Evolutionary conservation across 306 rosid species (phyloP).

Genomic region (Carpinus viminea): DNA sequence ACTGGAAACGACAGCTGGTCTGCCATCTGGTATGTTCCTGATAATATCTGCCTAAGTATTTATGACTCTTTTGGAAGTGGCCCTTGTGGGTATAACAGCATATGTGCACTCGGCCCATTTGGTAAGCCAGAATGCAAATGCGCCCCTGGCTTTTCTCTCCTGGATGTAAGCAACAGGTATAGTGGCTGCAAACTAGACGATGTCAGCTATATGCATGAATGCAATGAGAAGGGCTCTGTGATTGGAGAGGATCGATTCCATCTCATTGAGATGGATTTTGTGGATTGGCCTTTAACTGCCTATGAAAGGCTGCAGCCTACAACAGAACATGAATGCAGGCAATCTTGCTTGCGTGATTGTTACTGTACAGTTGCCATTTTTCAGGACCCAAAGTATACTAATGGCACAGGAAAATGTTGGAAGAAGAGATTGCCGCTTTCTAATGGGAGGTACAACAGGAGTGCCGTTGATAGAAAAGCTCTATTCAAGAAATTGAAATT

Average conservation of each 20-base stretch:
- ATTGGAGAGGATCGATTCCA: background rate
- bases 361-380: background rate
- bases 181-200: slow-evolving; percentile 1
- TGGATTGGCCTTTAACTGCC: background rate
- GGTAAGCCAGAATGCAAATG: background rate
- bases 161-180: background rate
- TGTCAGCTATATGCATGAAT: slow-evolving; percentile 4
- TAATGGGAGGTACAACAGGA: background rate
- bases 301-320: background rate
- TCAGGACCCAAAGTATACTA: background rate
- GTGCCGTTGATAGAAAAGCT: background rate
- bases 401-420: background rate
- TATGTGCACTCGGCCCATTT: background rate
- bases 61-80: background rate
- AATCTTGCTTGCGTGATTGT: slow-evolving; percentile 6
- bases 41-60: background rate
- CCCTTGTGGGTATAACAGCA: slow-evolving; percentile 11
- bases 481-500: background rate
- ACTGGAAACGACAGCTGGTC: background rate
- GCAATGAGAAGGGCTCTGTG: background rate
- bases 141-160: background rate
- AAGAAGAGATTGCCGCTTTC: slow-evolving; percentile 7
- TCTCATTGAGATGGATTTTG: background rate
- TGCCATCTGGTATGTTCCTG: background rate
- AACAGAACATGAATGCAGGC: background rate